Conservation (phyloP, 2,329 filamentous ascomycete genomes). For the Nigrospora oryzae region DNA sequence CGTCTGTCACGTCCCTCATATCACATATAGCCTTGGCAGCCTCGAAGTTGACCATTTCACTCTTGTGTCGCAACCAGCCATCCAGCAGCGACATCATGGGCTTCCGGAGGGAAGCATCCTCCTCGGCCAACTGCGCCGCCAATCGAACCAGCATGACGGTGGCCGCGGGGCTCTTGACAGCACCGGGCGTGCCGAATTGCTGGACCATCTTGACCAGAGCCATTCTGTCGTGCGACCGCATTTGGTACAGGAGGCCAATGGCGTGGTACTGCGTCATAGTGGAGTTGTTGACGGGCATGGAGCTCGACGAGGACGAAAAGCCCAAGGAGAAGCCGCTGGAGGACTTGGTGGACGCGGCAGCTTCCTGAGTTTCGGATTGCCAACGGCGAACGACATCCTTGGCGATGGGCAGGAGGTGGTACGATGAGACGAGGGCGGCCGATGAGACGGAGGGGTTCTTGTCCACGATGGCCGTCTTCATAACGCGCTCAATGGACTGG, state of each 20-base stretch:
- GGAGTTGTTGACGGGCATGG: slow-evolving; percentile 79
- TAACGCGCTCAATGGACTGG: slow-evolving; percentile 93
- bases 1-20: slow-evolving; percentile 85
- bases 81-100: slow-evolving; percentile 97
- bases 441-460: slow-evolving; percentile 97
- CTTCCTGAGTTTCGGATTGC: slow-evolving; percentile 98
- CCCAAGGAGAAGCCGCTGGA: slow-evolving; percentile 85
- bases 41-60: slow-evolving; percentile 99
- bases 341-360: slow-evolving; percentile 82
- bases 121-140: slow-evolving; percentile 87
- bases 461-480: slow-evolving; percentile 99
- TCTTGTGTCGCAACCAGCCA: slow-evolving; percentile 96
- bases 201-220: slow-evolving; percentile 99
- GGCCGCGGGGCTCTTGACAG: slow-evolving; percentile 90
- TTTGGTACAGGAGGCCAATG: slow-evolving; percentile 94
- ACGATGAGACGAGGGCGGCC: slow-evolving; percentile 90
- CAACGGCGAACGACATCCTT: slow-evolving; percentile 92
- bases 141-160: slow-evolving; percentile 87
- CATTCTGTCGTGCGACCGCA: slow-evolving; percentile 96
- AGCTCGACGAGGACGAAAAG: slow-evolving; percentile 72
- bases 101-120: slow-evolving; percentile 80
- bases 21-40: slow-evolving; percentile 97
- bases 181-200: slow-evolving; percentile 86
- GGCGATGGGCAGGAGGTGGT: slow-evolving; percentile 93
- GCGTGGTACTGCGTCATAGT: slow-evolving; percentile 99